phyloP scores from a whole-genome alignment of 2,329 filamentous ascomycete species.

The Neopestalotiopsis sp. region DNA sequence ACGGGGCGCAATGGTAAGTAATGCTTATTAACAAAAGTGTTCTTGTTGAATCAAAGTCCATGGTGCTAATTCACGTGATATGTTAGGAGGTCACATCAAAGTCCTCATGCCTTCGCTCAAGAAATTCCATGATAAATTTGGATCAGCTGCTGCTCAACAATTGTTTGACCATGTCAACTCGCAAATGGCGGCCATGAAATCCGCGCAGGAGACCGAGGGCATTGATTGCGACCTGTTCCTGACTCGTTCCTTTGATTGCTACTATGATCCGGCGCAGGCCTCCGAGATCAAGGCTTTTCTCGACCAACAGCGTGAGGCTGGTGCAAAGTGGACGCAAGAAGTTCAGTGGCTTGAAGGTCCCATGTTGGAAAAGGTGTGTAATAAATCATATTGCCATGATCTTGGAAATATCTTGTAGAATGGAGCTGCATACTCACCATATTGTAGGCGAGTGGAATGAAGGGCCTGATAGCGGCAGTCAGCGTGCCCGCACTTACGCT shows the following conservation, averaged over 20 bases:
- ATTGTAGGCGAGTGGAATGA: constrained; percentile 14
- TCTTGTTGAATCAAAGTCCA: neutral
- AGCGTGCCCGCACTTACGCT: constrained; percentile 7
- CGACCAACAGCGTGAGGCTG: constrained; percentile 1
- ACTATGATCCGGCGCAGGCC: constrained; percentile 7
- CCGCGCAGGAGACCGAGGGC: constrained; percentile 38
- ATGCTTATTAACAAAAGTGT: neutral
- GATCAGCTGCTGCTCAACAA: neutral
- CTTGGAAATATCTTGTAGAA: too few relatives aligned
- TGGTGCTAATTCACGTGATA: neutral
- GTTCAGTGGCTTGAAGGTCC: constrained; percentile 14
- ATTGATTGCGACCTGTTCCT: constrained; percentile 46
- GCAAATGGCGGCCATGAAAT: constrained; percentile 31
- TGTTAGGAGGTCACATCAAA: constrained; percentile 3
- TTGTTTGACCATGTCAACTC: neutral
- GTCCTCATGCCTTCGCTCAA: neutral
- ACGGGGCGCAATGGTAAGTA: constrained; percentile 15
- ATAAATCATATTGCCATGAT: neutral
- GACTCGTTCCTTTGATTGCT: constrained; percentile 26
- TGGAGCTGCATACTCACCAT: neutral
- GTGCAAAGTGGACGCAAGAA: neutral
- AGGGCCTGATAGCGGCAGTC: neutral
- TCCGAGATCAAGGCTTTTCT: constrained; percentile 8
- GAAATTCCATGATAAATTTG: neutral
- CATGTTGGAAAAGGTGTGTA: constrained; percentile 1